Conservation (phyloP, 805 yeast species). For the Candida schatavii region DNA sequence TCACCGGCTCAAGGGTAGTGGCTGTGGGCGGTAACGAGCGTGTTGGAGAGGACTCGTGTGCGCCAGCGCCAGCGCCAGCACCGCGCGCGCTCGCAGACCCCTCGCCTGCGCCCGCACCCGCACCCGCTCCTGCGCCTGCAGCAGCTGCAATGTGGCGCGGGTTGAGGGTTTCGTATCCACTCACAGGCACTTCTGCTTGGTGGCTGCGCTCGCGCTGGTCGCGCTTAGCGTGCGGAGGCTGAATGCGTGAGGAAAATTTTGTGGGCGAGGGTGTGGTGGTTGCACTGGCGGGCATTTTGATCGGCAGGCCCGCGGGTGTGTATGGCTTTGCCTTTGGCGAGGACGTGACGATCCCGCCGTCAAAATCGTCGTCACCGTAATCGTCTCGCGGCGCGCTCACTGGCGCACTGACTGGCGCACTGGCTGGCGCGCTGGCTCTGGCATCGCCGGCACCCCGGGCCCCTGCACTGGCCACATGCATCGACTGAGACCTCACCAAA, state of each 20-base stretch:
- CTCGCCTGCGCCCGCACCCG: neutral
- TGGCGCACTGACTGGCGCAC: no score
- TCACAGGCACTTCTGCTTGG: neutral
- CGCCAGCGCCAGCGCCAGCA: neutral
- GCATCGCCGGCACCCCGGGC: neutral
- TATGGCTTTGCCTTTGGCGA: conserved; percentile 1
- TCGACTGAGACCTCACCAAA: conserved; percentile 9
- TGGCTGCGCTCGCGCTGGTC: no score
- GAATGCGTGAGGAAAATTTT: neutral
- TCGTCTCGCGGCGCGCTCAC: no score
- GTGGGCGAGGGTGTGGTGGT: conserved; percentile 2
- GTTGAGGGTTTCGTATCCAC: neutral
- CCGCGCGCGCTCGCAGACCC: no score
- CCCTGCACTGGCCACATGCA: conserved; percentile 11
- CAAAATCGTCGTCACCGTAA: no score
- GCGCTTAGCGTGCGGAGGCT: neutral
- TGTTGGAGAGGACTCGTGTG: neutral
- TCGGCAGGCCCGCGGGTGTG: conserved; percentile 1
- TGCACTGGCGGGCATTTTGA: neutral
- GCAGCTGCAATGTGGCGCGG: neutral
- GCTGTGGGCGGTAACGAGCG: neutral
- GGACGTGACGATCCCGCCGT: conserved; percentile 1
- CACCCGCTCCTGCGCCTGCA: no score
- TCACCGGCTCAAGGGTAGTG: conserved; percentile 1
- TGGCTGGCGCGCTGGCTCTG: neutral